Conservation (phyloP, 306 rosid species). For the Ceratonia siliqua region DNA sequence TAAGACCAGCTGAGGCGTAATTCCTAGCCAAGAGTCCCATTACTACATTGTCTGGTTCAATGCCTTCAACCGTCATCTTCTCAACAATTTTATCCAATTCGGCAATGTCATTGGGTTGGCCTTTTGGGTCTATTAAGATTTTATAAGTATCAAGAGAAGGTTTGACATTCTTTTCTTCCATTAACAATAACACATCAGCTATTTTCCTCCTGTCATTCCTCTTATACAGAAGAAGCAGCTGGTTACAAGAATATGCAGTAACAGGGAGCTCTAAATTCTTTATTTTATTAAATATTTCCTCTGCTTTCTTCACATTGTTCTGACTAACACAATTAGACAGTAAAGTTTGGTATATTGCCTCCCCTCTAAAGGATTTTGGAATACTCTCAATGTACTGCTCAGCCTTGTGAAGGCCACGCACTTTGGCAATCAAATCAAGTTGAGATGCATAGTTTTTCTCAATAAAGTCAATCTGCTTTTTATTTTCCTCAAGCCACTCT, state of each 20-base stretch:
- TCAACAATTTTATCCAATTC: constrained; percentile 77
- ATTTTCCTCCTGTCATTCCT: constrained; percentile 70
- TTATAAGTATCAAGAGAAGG: constrained; percentile 59
- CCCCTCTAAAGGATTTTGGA: constrained; percentile 73
- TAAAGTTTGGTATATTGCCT: constrained; percentile 59
- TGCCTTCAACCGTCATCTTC: constrained; percentile 72
- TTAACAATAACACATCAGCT: constrained; percentile 66
- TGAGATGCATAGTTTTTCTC: constrained; percentile 74
- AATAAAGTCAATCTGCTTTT: constrained; percentile 49
- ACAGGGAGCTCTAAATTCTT: constrained; percentile 64
- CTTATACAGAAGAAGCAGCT: constrained; percentile 72
- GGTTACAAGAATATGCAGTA: constrained; percentile 68
- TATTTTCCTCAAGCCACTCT: constrained; percentile 68
- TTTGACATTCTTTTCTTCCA: constrained; percentile 79
- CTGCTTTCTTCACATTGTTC: constrained; percentile 48
- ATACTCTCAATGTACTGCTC: constrained; percentile 55
- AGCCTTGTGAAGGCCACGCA: constrained; percentile 59
- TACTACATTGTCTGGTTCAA: constrained; percentile 42
- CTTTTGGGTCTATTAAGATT: constrained; percentile 65
- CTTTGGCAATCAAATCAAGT: constrained; percentile 69
- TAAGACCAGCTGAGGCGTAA: constrained; percentile 59
- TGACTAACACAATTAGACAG: constrained; percentile 56
- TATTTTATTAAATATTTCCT: constrained; percentile 76
- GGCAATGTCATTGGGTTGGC: constrained; percentile 54
- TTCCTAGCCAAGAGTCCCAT: constrained; percentile 51